A percentile compares a stretch with the other conserved stretches of the same genome.
Evolutionary conservation across 2,329 filamentous ascomycete species (phyloP).

Genomic region (Diatrype stigma): DNA sequence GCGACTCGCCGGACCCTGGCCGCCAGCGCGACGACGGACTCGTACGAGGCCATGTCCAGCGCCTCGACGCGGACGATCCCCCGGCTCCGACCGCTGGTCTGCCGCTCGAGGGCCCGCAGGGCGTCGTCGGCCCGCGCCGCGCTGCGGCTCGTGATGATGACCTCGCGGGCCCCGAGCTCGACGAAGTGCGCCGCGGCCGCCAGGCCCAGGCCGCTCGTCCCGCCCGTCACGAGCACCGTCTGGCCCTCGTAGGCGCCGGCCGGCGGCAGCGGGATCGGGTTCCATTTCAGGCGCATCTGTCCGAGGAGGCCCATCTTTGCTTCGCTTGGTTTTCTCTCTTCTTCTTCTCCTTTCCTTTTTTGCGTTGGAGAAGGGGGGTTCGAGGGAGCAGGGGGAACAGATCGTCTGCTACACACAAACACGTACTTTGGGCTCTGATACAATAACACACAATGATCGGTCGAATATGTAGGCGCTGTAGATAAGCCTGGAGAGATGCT

Average conservation of each 20-base stretch:
- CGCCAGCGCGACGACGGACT: conserved; percentile 18
- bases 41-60: conserved; percentile 23
- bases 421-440: too few relatives aligned
- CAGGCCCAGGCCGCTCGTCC: conserved; percentile 1
- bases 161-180: conserved; percentile 1
- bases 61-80: conserved; percentile 17
- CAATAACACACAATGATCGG: too few relatives aligned
- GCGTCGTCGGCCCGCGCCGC: conserved; percentile 32
- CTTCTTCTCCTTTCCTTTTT: too few relatives aligned
- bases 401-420: too few relatives aligned
- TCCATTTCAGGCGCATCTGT: too few relatives aligned
- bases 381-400: too few relatives aligned
- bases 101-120: conserved; percentile 29
- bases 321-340: too few relatives aligned
- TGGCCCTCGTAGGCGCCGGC: background rate
- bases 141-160: conserved; percentile 1
- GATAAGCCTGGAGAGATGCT: too few relatives aligned
- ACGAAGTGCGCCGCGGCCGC: conserved; percentile 2
- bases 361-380: too few relatives aligned
- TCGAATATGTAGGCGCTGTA: too few relatives aligned
- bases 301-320: too few relatives aligned
- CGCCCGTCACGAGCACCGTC: background rate
- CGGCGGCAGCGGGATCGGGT: background rate
- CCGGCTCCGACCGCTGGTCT: conserved; percentile 14
- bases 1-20: conserved; percentile 18